Evolutionary conservation across 805 yeast species (phyloP).

Genomic region (Metschnikowia koreensis): DNA sequence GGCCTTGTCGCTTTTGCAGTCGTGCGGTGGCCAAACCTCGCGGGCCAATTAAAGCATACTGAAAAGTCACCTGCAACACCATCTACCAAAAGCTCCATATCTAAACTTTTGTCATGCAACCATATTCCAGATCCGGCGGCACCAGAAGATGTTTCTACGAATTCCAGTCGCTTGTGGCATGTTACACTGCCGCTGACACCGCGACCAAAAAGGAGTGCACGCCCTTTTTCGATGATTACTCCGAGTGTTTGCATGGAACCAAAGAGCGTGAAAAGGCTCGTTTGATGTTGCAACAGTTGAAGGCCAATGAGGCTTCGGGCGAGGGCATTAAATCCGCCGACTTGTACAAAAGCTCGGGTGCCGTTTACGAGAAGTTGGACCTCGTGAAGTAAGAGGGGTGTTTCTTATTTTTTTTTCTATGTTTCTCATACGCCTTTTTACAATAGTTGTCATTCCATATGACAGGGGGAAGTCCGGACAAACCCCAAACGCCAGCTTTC

Average conservation of each 20-base stretch:
- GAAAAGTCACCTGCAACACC: constrained; percentile 5
- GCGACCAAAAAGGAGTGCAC: constrained; percentile 40
- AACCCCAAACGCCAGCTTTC: neutral
- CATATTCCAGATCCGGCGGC: constrained; percentile 47
- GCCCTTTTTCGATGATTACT: constrained; percentile 46
- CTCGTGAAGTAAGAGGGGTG: constrained; percentile 24
- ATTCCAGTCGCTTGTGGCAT: constrained; percentile 43
- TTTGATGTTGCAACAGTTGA: constrained; percentile 45
- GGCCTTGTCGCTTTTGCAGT: neutral
- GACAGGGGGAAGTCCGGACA: no score
- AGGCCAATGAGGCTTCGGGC: constrained; percentile 41
- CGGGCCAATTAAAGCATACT: constrained; percentile 13
- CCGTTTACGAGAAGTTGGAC: constrained; percentile 44
- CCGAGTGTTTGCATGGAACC: constrained; percentile 46
- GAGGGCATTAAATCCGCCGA: constrained; percentile 43
- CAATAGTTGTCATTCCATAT: no score
- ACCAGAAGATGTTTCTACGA: constrained; percentile 49
- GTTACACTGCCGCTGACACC: constrained; percentile 47
- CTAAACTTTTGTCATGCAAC: constrained; percentile 33
- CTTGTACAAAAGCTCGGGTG: constrained; percentile 41
- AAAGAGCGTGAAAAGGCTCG: constrained; percentile 47
- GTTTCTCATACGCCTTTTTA: no score
- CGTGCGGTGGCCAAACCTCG: constrained; percentile 13
- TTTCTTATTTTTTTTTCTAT: no score
- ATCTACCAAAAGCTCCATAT: constrained; percentile 10